phyloP scores from a whole-genome alignment of 1,284 basidiomycete species.

The Phellinidium pouzarii region DNA sequence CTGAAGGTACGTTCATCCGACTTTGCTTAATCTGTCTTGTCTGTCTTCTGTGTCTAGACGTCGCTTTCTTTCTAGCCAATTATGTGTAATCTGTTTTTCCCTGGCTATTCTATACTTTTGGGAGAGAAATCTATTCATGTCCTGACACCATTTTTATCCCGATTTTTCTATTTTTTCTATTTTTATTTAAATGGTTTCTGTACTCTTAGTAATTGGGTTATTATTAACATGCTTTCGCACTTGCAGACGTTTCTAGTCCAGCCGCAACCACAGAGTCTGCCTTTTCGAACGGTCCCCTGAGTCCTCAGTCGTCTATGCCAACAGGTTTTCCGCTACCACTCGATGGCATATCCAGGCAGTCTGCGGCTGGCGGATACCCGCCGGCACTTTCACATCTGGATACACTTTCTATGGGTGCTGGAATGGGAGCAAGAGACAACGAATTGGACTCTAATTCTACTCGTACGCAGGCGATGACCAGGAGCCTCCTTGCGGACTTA shows the following conservation, averaged over 20 bases:
- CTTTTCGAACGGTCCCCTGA: not conserved
- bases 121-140: not conserved
- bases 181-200: not conserved
- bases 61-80: no score
- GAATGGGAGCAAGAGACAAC: not conserved
- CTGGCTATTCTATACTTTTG: no score
- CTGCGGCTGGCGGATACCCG: not conserved
- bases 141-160: not conserved
- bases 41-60: no score
- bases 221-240: not conserved
- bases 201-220: not conserved
- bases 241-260: not conserved
- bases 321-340: not conserved
- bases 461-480: not conserved
- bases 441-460: not conserved
- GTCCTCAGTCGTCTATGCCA: not conserved
- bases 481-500: constrained; percentile 2
- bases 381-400: not conserved
- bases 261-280: not conserved
- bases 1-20: constrained; percentile 2
- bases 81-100: no score
- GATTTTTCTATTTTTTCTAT: no score
- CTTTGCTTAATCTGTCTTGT: not conserved
- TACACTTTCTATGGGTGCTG: not conserved
- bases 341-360: not conserved